These are phyloP conservation scores for Beauveria sp. DNA, from an alignment of 2,329 filamentous ascomycete species.

Conservation along the genomic window DNA sequence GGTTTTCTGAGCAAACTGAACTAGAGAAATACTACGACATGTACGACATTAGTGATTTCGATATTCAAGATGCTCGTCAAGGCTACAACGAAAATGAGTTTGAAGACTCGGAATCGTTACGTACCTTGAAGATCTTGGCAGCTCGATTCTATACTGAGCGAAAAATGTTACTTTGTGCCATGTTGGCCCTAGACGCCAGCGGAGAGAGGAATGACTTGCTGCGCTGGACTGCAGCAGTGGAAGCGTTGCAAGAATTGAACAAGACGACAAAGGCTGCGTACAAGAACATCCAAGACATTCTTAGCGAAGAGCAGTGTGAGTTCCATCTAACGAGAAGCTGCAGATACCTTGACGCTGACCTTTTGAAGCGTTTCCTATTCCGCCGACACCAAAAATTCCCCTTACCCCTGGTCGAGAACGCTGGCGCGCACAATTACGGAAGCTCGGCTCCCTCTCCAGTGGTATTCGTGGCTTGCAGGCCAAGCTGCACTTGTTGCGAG, in stretches of 20 bases:
- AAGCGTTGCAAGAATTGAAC: conserved; percentile 63
- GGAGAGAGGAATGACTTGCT: conserved; percentile 69
- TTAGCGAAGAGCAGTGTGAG: conserved; percentile 75
- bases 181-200: conserved; percentile 78
- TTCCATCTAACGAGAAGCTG: conserved; percentile 14
- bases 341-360: conserved; percentile 8
- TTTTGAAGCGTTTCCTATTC: conserved; percentile 41
- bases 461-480: conserved; percentile 89
- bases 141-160: conserved; percentile 73
- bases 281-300: conserved; percentile 57
- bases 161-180: conserved; percentile 80
- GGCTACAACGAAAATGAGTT: conserved; percentile 60
- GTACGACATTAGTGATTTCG: conserved; percentile 68
- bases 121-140: conserved; percentile 72
- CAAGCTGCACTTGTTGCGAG: conserved; percentile 84
- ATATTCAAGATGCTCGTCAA: conserved; percentile 61
- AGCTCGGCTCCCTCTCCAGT: conserved; percentile 80
- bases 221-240: conserved; percentile 71
- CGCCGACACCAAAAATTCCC: conserved; percentile 50
- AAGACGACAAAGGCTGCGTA: conserved; percentile 54
- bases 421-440: conserved; percentile 78
- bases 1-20: conserved; percentile 70
- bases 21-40: conserved; percentile 90
- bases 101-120: conserved; percentile 70
- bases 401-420: conserved; percentile 71